These are phyloP conservation scores for Camellia lanceoleosa DNA, from an alignment of 148 eudicot species.

Conservation along the genomic window DNA sequence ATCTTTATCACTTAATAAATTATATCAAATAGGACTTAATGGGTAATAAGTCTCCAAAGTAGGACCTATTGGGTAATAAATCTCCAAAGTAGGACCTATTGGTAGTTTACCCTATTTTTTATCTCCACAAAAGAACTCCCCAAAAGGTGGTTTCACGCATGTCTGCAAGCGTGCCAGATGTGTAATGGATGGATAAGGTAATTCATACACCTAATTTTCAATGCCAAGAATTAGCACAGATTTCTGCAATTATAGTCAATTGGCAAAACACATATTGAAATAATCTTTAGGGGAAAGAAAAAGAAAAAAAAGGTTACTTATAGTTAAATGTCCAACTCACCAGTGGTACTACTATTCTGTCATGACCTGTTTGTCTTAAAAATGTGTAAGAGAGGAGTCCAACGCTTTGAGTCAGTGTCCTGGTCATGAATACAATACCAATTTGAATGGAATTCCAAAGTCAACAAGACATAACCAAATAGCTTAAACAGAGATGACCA, in stretches of 20 bases:
- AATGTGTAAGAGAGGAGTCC: slow-evolving; percentile 66
- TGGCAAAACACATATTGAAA: neutral
- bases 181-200: neutral
- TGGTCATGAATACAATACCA: slow-evolving; percentile 23
- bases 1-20: no score
- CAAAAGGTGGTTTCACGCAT: neutral
- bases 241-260: neutral
- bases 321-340: slow-evolving; percentile 30
- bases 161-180: slow-evolving; percentile 3
- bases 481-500: neutral
- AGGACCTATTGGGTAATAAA: no score
- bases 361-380: slow-evolving; percentile 47
- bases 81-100: no score
- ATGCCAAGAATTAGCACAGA: neutral
- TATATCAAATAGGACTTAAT: no score
- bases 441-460: neutral
- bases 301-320: neutral
- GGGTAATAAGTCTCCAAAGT: no score
- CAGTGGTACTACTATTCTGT: slow-evolving; percentile 70
- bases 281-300: neutral
- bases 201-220: neutral
- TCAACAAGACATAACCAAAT: slow-evolving; percentile 5
- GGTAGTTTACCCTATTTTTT: no score
- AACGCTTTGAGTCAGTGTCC: slow-evolving; percentile 54
- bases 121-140: neutral